Base-by-base conservation (phyloP, 192 early-diverging fungal species). In the Phlyctochytrium bullatum region DNA sequence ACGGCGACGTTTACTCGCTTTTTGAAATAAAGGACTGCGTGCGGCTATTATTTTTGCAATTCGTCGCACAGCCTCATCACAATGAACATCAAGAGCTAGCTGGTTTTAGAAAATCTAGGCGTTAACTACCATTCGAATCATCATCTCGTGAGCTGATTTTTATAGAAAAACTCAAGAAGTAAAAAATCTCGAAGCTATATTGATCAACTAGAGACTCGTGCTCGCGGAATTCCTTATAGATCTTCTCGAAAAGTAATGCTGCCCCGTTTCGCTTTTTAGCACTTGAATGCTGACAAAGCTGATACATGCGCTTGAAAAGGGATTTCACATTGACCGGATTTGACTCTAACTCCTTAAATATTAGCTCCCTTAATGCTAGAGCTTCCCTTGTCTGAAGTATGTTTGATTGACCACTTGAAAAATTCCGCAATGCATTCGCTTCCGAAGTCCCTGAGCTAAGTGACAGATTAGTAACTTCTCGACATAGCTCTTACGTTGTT, bases 361-460 rank as follows among this genome's bases (percentile, higher is more conserved):
- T 0, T 61, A 30, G 35, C 30, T 1, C 29, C 1, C 28, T 16
- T 25, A n/a, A 50, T 2, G 27, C 25, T 29, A 25, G 50, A 27
- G 14, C 56, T 40, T 77, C 78, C 78, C 51, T 79, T 76, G 25
- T 67, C 64, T 10, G 75, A 68, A 0, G 81, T 77, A 62, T 89
- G 89, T 61, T 91, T 91, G 64, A 92, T 85, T 0, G 88, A 88
- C 85, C 88, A 92, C 64, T 83, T 81, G 25, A 90, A 76, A 71
- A 90, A 93, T 66, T 93, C 90, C 29, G 81, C 72, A 0, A 89
- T 63, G 52, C 91, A 91, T 54, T 91, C 87, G 0, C 87, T 87
- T 17, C 88, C 88, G 70, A 88, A 91, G 64, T 92, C 90, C 28
- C 90, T 74, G 1, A 90, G 68, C 74, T 78, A 20, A 10, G 60